These are phyloP conservation scores for Bipolaris zeicola DNA, from an alignment of 2,329 filamentous ascomycete species.

Conservation along the genomic window DNA sequence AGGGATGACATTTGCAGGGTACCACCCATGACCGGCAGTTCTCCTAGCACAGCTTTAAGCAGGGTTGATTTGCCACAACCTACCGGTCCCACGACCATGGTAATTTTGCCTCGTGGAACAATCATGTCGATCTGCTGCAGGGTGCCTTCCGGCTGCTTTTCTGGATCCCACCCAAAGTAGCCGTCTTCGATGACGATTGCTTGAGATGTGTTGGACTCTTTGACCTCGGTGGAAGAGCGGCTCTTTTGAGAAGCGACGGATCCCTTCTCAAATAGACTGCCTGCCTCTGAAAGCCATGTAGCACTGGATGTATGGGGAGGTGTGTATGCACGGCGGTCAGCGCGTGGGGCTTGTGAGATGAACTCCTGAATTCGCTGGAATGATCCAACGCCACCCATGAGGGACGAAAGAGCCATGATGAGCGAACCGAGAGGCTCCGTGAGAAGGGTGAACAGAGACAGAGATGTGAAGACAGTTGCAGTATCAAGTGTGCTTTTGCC, in stretches of 20 bases:
- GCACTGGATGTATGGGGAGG: conserved; percentile 25
- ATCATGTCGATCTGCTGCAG: conserved; percentile 51
- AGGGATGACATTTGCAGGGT: conserved; percentile 38
- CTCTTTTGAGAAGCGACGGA: conserved; percentile 34
- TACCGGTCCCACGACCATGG: conserved; percentile 58
- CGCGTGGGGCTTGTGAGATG: conserved; percentile 37
- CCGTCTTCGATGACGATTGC: conserved; percentile 52
- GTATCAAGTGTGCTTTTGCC: conserved; percentile 46
- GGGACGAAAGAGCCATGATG: conserved; percentile 53
- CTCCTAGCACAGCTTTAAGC: conserved; percentile 42
- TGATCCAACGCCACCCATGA: conserved; percentile 54
- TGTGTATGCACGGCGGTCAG: conserved; percentile 32
- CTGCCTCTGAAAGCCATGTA: conserved; percentile 25
- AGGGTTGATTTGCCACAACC: conserved; percentile 61
- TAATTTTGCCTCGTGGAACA: conserved; percentile 52
- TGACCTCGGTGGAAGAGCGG: conserved; percentile 25
- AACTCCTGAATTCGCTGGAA: conserved; percentile 56
- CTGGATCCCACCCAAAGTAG: conserved; percentile 56
- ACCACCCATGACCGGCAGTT: conserved; percentile 42
- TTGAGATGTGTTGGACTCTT: conserved; percentile 27
- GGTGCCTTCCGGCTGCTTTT: conserved; percentile 43
- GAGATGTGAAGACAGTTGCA: conserved; percentile 53
- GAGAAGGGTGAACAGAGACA: conserved; percentile 55
- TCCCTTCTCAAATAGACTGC: conserved; percentile 33
- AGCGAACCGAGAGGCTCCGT: conserved; percentile 54